Evolutionary conservation across 768 basidiomycete species (phyloP).

Genomic region (Mycena rebaudengoi): DNA sequence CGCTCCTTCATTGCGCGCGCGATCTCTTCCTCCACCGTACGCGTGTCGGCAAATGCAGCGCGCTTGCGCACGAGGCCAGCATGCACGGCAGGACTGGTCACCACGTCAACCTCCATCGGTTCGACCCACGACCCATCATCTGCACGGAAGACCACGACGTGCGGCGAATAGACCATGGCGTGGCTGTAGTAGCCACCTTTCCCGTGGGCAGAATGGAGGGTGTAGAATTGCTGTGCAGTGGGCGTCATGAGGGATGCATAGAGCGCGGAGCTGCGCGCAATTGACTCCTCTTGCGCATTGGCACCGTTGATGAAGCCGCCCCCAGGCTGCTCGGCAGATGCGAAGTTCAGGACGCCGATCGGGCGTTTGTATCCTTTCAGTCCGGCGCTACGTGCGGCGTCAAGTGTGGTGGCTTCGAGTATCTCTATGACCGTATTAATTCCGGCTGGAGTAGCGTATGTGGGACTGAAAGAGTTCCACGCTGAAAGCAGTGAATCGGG

Average conservation of each 20-base stretch:
- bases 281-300: slow-evolving; percentile 82
- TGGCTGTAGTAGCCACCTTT: slow-evolving; percentile 73
- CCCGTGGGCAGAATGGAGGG: slow-evolving; percentile 56
- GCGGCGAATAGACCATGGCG: slow-evolving; percentile 80
- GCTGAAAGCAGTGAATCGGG: slow-evolving; percentile 55
- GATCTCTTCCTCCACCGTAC: neutral
- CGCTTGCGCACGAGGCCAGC: slow-evolving; percentile 57
- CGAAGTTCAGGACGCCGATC: slow-evolving; percentile 80
- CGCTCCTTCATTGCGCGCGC: slow-evolving; percentile 55
- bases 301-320: slow-evolving; percentile 76
- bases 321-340: slow-evolving; percentile 70
- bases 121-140: slow-evolving; percentile 65
- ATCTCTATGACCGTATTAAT: slow-evolving; percentile 50
- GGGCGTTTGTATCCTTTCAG: slow-evolving; percentile 31
- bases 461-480: slow-evolving; percentile 46
- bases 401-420: slow-evolving; percentile 69
- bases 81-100: slow-evolving; percentile 81
- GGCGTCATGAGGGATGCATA: slow-evolving; percentile 62
- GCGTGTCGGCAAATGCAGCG: neutral
- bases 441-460: neutral
- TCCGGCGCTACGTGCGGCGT: slow-evolving; percentile 53
- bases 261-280: slow-evolving; percentile 78
- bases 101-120: slow-evolving; percentile 67
- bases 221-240: slow-evolving; percentile 67
- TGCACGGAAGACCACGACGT: slow-evolving; percentile 68